These are phyloP conservation scores for Sesbania bispinosa DNA, from an alignment of 306 rosid species.

Conservation along the genomic window DNA sequence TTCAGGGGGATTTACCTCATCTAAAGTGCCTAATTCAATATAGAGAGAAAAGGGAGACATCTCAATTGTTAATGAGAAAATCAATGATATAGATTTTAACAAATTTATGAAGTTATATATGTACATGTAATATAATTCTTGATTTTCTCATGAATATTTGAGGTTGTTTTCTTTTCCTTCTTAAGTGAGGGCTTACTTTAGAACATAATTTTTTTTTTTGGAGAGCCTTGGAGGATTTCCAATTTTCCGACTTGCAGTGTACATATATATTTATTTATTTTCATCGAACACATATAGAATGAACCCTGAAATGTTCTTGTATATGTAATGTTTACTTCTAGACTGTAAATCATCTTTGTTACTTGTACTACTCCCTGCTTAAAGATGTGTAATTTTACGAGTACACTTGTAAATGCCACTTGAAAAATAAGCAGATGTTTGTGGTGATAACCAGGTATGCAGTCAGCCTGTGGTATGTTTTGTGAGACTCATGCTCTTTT, in stretches of 20 bases:
- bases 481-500: not conserved
- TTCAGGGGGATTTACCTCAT: too few species aligned
- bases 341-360: too few species aligned
- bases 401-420: not conserved
- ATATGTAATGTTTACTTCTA: not conserved
- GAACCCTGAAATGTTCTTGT: not conserved
- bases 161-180: too few species aligned
- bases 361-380: not conserved
- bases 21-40: too few species aligned
- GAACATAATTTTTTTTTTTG: not conserved
- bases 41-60: too few species aligned
- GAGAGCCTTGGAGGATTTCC: not conserved
- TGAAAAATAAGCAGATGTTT: not conserved
- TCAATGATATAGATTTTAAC: too few species aligned
- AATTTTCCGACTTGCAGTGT: not conserved
- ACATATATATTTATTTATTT: conserved; percentile 1
- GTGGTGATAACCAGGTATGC: not conserved
- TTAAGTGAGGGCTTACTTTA: not conserved
- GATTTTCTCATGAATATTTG: too few species aligned
- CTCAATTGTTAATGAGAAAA: too few species aligned
- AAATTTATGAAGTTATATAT: too few species aligned
- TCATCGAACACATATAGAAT: not conserved
- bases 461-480: not conserved
- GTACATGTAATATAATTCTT: too few species aligned
- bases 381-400: not conserved